These are phyloP conservation scores for Lichtheimia corymbifera DNA, from an alignment of 371 early-diverging fungal genomes.

Conservation along the genomic window DNA sequence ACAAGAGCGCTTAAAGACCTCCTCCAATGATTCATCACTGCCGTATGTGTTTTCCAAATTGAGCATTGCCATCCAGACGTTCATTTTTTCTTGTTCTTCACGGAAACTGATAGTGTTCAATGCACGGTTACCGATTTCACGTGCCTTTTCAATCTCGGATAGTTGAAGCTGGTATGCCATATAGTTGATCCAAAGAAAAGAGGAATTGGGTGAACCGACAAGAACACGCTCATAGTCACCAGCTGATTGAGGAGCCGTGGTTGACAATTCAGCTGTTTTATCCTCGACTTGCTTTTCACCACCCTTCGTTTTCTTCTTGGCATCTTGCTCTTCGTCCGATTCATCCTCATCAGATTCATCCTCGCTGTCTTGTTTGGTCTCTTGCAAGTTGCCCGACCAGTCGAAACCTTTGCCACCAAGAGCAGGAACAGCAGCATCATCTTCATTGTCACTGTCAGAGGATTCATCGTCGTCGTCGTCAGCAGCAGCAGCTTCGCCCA, in stretches of 20 bases:
- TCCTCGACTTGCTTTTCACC: slow-evolving; percentile 47
- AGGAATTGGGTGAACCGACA: slow-evolving; percentile 93
- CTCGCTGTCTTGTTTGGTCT: slow-evolving; percentile 8
- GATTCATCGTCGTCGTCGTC: slow-evolving; percentile 54
- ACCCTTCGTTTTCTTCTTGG: slow-evolving; percentile 54
- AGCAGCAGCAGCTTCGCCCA: slow-evolving; percentile 35
- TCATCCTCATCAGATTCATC: slow-evolving; percentile 33
- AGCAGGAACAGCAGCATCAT: slow-evolving; percentile 36
- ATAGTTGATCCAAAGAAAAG: slow-evolving; percentile 96
- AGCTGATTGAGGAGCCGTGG: slow-evolving; percentile 58
- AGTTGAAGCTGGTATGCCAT: slow-evolving; percentile 95
- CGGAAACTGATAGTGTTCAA: slow-evolving; percentile 89
- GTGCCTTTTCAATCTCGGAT: slow-evolving; percentile 89
- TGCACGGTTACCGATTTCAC: slow-evolving; percentile 91
- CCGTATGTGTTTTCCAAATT: slow-evolving; percentile 96
- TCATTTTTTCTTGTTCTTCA: slow-evolving; percentile 94
- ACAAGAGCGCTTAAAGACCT: slow-evolving; percentile 82
- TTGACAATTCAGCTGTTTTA: slow-evolving; percentile 57
- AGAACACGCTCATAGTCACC: slow-evolving; percentile 88
- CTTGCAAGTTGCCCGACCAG: slow-evolving; percentile 61
- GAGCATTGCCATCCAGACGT: slow-evolving; percentile 92
- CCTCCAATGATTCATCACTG: slow-evolving; percentile 71
- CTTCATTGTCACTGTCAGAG: slow-evolving; percentile 56
- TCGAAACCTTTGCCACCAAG: slow-evolving; percentile 51
- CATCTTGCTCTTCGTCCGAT: slow-evolving; percentile 40